phyloP scores from a whole-genome alignment of 306 rosid species.

The Canavalia gladiata region DNA sequence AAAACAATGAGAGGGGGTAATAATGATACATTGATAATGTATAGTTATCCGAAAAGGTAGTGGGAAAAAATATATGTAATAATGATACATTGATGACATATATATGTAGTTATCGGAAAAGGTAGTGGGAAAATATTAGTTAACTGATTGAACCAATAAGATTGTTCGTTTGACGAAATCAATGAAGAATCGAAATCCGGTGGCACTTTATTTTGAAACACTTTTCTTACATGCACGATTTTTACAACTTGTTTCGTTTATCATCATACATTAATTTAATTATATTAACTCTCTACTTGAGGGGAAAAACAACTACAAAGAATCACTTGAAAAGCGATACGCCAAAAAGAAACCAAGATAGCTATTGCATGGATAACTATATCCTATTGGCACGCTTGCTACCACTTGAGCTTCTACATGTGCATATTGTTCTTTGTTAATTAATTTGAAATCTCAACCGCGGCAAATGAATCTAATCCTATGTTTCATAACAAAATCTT shows the following conservation, averaged over 20 bases:
- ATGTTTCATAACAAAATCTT: neutral
- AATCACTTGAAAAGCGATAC: conserved; percentile 22
- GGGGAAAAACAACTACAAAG: neutral
- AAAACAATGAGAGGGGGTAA: neutral
- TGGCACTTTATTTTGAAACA: conserved; percentile 21
- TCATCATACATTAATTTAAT: neutral
- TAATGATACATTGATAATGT: conserved; percentile 10
- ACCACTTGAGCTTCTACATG: conserved; percentile 22
- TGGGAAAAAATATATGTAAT: neutral
- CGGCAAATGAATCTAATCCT: neutral
- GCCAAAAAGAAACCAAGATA: conserved; percentile 18
- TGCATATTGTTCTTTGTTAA: neutral
- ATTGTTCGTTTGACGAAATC: neutral
- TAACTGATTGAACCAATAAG: neutral
- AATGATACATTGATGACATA: conserved; percentile 21
- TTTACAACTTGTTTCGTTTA: conserved; percentile 31
- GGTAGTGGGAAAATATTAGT: neutral
- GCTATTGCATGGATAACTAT: neutral
- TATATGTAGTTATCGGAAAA: conserved; percentile 7
- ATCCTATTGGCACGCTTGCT: conserved; percentile 22
- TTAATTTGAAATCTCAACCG: conserved; percentile 16
- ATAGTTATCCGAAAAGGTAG: neutral
- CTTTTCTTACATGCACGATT: conserved; percentile 7
- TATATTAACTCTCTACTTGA: neutral
- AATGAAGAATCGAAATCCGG: neutral